phyloP scores from a whole-genome alignment of 345 rosid genomes.

The Toxicodendron radicans region DNA sequence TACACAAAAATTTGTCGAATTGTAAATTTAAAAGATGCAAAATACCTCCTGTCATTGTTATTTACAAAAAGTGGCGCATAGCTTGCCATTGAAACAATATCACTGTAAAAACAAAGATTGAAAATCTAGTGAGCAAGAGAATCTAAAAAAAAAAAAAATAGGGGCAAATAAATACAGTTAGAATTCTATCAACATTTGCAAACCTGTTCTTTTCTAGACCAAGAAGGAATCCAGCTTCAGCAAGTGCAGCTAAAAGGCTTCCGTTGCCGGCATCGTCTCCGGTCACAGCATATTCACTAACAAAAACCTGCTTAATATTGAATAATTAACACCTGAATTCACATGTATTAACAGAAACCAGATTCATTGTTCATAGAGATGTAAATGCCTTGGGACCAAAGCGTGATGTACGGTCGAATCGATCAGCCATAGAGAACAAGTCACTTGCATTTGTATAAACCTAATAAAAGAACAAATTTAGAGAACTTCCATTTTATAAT shows the following conservation, averaged over 20 bases:
- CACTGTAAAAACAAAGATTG: constrained; percentile 49
- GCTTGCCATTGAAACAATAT: constrained; percentile 89
- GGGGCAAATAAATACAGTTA: not conserved
- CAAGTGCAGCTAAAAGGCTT: constrained; percentile 87
- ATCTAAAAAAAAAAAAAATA: too few relatives aligned
- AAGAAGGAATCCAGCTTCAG: constrained; percentile 87
- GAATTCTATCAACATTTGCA: not conserved
- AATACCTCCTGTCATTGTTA: constrained; percentile 73
- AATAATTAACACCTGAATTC: not conserved
- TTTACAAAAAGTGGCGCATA: constrained; percentile 96
- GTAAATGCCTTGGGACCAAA: constrained; percentile 73
- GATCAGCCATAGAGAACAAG: constrained; percentile 63
- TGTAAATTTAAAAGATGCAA: not conserved
- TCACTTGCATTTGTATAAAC: constrained; percentile 69
- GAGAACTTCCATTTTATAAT: too few relatives aligned
- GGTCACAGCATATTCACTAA: constrained; percentile 93
- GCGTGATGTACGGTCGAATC: constrained; percentile 69
- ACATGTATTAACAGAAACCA: not conserved
- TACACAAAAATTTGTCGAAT: not conserved
- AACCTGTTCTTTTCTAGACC: constrained; percentile 97
- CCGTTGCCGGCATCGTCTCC: constrained; percentile 90
- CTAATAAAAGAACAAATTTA: constrained; percentile 34
- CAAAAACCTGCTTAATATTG: constrained; percentile 66
- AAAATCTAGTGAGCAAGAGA: not conserved
- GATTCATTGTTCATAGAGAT: constrained; percentile 6